These are phyloP conservation scores for Penicillium sp. DNA, from an alignment of 2,329 filamentous ascomycete species.

Conservation along the genomic window DNA sequence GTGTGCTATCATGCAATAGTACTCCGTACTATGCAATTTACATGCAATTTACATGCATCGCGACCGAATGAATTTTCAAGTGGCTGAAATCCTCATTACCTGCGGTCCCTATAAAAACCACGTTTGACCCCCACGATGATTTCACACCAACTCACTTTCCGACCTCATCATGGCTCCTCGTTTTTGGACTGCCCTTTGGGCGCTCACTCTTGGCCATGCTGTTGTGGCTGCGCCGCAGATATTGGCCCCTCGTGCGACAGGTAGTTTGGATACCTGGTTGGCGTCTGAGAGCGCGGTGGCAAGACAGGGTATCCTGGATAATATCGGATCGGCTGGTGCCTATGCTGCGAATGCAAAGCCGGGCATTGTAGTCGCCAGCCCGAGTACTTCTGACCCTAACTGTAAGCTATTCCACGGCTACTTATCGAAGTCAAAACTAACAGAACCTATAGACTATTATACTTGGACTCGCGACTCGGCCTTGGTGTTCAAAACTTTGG, in stretches of 20 bases:
- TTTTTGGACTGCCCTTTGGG: constrained; percentile 24
- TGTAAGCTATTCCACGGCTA: constrained; percentile 40
- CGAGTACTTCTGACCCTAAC: constrained; percentile 54
- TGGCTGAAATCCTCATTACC: background rate
- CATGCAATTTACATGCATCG: background rate
- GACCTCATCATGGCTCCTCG: constrained; percentile 17
- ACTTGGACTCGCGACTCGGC: constrained; percentile 77
- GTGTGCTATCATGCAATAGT: background rate
- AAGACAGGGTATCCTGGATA: constrained; percentile 54
- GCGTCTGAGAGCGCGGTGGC: constrained; percentile 49
- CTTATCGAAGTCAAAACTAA: background rate
- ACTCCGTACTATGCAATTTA: background rate
- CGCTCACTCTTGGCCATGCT: constrained; percentile 19
- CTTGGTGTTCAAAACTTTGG: constrained; percentile 66
- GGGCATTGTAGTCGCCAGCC: constrained; percentile 57
- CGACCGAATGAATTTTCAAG: background rate
- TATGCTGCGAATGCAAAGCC: constrained; percentile 50
- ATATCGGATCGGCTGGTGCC: constrained; percentile 54
- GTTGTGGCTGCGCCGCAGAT: constrained; percentile 18
- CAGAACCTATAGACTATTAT: constrained; percentile 63
- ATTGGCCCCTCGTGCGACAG: constrained; percentile 20
- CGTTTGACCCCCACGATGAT: background rate
- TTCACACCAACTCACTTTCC: background rate
- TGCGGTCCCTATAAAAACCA: constrained; percentile 14
- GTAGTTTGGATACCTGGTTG: constrained; percentile 26